Evolutionary conservation across 2,329 filamentous ascomycete genomes (phyloP), one percentile per base, ranked within the genome.

Genomic region (Diaporthe sp.): DNA sequence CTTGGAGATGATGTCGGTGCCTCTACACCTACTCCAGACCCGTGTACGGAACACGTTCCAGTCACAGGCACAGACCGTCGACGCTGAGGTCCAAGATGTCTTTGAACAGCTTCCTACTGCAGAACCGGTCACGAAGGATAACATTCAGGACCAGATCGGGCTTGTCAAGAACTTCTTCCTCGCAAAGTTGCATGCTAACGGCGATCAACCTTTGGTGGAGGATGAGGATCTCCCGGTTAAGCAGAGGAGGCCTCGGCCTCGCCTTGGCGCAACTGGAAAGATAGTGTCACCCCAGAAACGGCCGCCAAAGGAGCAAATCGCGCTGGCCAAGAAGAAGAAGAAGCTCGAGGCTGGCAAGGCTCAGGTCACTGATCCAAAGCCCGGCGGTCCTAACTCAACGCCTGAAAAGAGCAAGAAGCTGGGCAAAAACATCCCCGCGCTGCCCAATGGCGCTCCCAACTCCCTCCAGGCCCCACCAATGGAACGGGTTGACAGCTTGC

Each of bases 161-260:
- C 89, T 99, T 72, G 92, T 97, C 73, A 94, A 94, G 83, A 93
- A 94, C 79, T 99, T 97, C 89, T 98, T 98, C 86, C 91, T 95
- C 74, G 92, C 92, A 79, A 98, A 97, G 83, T 86, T 99, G 73
- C 94, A 95, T 79, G 93, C 94, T 72, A 97, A 96, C 82, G 90
- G 91, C 81, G 92, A 96, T 79, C 91, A 95, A 81, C 92, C 95
- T 56, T 88, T 99, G 77, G 87, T 97, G 70, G 97, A 99, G 85
- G 97, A 99, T 84, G 94, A 98, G 81, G 96, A 99, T 78, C 86
- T 99, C 32, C 97, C 97, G 22, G 91, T 93, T 72, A 99, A 99
- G 84, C 97, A 99, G 84, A 90, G 95, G 86, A 93, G 86, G 85
- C 94, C 85, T 32, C 87, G 90, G n/a, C 90, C 91, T n/a, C 87